Evolutionary conservation across 176 grass and related monocot genomes (phyloP), one percentile per base, ranked within the genome.

Genomic region (Avena atlantica): DNA sequence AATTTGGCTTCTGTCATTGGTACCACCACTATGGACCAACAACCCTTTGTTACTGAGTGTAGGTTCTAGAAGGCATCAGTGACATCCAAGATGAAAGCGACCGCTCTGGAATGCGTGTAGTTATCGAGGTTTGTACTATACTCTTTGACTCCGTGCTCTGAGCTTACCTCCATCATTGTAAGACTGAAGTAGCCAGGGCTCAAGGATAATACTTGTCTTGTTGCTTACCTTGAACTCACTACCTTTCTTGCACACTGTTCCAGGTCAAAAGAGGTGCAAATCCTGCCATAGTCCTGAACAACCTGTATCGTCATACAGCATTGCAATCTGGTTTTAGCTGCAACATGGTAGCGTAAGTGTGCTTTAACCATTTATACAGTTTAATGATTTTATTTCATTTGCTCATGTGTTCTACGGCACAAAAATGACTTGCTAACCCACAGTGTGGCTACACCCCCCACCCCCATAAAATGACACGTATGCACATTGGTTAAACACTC

Each of bases 301-400:
- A 96, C 52, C 52, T 98, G 50, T 98, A 92, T 80, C 93, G 96
- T 71, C 93, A 91, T 76, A 98, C 96, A 84, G 82, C 96, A 84
- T 88, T 98, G 80, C 96, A 98, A 79, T 98, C 96, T 81, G 86
- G 96, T 83, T 98, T 98, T 92, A 98, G 93, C 90, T 98, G 96
- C 92, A 98, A 98, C 76, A 98, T 98, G 92, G 96, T 98, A 49
- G 88, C 93, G 96, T 98, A 90, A 94, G 96, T 95, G 88, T 44
- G 20, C 42, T 78, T 61, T 66, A 89, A 60, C 56, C 37, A 84
- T 60, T 69, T 84, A 40, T 80, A 50, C 21, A 78, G n/a, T 78
- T 67, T 23, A 62, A 3, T 31, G 24, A 31, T 27, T 72, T 83
- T 74, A 31, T 27, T 42, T 24, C 31, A 31, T 72, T 62, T 78